A percentile compares a stretch with the other conserved stretches of the same genome.
Conservation (phyloP, 257 asterid species). For the Petrea volubilis region DNA sequence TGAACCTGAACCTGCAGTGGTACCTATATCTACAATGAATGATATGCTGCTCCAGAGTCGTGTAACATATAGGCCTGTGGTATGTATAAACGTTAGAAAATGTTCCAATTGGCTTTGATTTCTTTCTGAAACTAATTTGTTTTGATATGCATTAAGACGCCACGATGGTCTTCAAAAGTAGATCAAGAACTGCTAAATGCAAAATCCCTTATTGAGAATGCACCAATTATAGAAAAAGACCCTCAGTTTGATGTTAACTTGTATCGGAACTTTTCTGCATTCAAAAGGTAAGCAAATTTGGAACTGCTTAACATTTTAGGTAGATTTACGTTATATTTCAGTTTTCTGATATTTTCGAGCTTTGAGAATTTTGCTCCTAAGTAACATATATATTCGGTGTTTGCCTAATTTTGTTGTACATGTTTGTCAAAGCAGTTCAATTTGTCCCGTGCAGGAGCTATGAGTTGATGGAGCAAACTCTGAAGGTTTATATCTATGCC, state of each 20-base stretch:
- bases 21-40: slow-evolving; percentile 69
- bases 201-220: slow-evolving; percentile 56
- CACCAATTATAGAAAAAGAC: slow-evolving; percentile 45
- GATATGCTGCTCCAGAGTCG: slow-evolving; percentile 49
- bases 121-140: slow-evolving; percentile 7
- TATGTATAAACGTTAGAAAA: slow-evolving; percentile 32
- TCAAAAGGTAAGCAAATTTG: slow-evolving; percentile 58
- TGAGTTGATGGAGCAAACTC: slow-evolving; percentile 76
- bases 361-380: too few species aligned
- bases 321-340: background rate
- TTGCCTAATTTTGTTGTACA: background rate
- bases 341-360: background rate
- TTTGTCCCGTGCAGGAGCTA: slow-evolving; percentile 64
- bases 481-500: slow-evolving; percentile 65
- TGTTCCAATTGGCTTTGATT: background rate
- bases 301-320: background rate
- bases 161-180: slow-evolving; percentile 58
- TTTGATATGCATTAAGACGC: slow-evolving; percentile 49
- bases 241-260: slow-evolving; percentile 57
- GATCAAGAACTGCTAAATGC: slow-evolving; percentile 57
- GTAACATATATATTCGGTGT: too few species aligned
- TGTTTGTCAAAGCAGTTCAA: slow-evolving; percentile 6
- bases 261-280: slow-evolving; percentile 72
- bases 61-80: slow-evolving; percentile 51
- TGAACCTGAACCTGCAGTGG: slow-evolving; percentile 33